Evolutionary conservation across 2,329 filamentous ascomycete species (phyloP), one percentile per base, ranked within the genome.

Genomic region (Beauveria brongniartii): DNA sequence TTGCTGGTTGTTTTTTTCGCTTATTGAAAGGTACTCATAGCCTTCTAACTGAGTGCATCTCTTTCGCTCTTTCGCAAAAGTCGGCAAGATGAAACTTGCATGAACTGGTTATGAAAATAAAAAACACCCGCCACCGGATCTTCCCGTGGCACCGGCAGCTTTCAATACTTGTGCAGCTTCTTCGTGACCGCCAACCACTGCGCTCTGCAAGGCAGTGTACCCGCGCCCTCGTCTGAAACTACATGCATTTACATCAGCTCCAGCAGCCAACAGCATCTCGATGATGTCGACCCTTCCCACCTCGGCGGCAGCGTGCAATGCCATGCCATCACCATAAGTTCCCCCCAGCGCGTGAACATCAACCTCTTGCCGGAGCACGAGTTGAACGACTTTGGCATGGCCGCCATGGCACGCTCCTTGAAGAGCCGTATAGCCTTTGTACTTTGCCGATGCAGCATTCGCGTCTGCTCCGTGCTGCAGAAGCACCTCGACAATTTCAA

Each of bases 341-440:
- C 66, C 67, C 20, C 68, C 69, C 5, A 61, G 47, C 0, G 67
- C 65, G n/a, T 69, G 62, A 8, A 68, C 60, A 9, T 68, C 64
- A 8, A 68, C 67, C 3, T 68, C 67, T 1, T 43, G 41, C 1
- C 26, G 61, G 9, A 70, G 63, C 3, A 71, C 61, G 24, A 62
- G 7, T 22, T 59, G 52, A 12, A 68, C 67, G 10, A 69, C 18
- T 9, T 72, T 73, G 60, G 77, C 69, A 1, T 74, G 69, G 0
- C 72, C 69, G 1, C 69, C 71, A 0, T 79, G 58, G 9, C 65
- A 65, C 12, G 71, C 72, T 6, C 64, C 72, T 59, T 74, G 72
- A 9, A 73, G 59, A 6, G 72, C 70, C 14, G 72, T 74, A 47
- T 70, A 66, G 3, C 70, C 69, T 6, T 67, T 67, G 12, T 65